Base-by-base conservation (phyloP, 2,329 filamentous ascomycete species). In the Fusarium xylarioides region DNA sequence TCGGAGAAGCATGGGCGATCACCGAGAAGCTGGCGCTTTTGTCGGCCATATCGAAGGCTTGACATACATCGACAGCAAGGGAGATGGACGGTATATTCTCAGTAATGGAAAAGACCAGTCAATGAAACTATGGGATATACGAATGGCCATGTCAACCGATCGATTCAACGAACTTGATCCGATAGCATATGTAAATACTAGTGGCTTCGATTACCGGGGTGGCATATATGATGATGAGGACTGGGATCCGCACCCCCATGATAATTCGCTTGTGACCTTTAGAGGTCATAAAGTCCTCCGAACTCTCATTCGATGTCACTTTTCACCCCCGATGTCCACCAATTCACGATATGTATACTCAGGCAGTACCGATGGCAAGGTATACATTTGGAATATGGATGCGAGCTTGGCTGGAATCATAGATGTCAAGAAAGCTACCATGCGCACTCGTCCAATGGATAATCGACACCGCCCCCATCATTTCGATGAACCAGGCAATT, bases 101-200 rank as follows among this genome's bases (percentile, higher is more conserved):
- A 95, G 92, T 74, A 99, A 99, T 77, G 94, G 91, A 70, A 99
- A 98, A 80, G 96, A 99, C 79, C 96, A 98, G 81, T 95, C 92
- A 46, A 97, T 97, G 90, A 98, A 98, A 83, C 87, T 99, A 1
- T 99, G 96, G 96, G 96, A 99, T 81, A 81, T 98, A 63, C 88
- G 95, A 57, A 97, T 93, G 87, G 95, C 95, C 87, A 93, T 96
- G 86, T 91, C 91, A 10, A 92, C 92, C 2, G 87, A 91, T 38
- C 85, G 87, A 58, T 93, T 90, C 66, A 85, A 87, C 50, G 82
- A 85, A 37, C 83, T 91, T 59, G 85, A 91, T 68, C 86, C 88
- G 9, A 83, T 85, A n/a, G 82, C 85, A 44, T 86, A 89, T 76
- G 89, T 88, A 2, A 81, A 81, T 28, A 80, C 80, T 30, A 89